Evolutionary conservation across 2,329 filamentous ascomycete genomes (phyloP), one percentile per base, ranked within the genome.

Genomic region (Tolypocladium album): DNA sequence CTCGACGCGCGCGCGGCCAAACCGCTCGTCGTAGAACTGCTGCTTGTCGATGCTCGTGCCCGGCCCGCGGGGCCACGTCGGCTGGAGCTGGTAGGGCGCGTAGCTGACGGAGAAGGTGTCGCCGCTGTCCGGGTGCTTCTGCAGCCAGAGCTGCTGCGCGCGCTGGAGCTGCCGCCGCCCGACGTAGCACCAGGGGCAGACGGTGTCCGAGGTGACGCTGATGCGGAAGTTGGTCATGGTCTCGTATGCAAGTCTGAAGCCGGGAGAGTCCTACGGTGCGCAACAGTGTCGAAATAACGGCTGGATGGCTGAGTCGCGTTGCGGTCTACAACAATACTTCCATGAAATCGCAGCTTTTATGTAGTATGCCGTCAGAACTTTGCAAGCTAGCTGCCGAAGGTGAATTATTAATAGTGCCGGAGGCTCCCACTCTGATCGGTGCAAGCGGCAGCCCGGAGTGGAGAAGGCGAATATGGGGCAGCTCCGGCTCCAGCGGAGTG

Each of bases 1-100:
- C 1, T 74, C 68, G 1, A 82, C 74, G 39, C 87, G 82, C 55
- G 86, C 83, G 22, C 80, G 75, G 58, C 91, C 90, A 70, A 94
- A 93, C 53, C 69, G 64, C 52, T 72, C 64, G 43, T 63, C 58
- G 65, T 77, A 77, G 53, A 74, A 73, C 22, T 69, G 62, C 22
- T 67, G 58, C 66, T 79, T 79, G 55, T 74, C 67, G 55, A 69
- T 72, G 64, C 71, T 72, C 4, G 65, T 66, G 0, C 60, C 64
- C 1, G 71, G 68, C 1, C 71, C 71, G 4, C 64, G 62, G 5
- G 71, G 69, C 43, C 69, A 67, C 8, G 71, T 64, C 0, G 77
- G 76, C 52, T 69, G 69, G 1, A 82, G 73, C 61, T 81, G 73
- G 59, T 75, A 80, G 0, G 80, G 79, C 9, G 72, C 74, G 65